Percentiles rank a stretch among this genome's conserved stretches.
Evolutionary conservation across 148 eudicot genomes (phyloP).

Genomic region (Fagopyrum homotropicum): DNA sequence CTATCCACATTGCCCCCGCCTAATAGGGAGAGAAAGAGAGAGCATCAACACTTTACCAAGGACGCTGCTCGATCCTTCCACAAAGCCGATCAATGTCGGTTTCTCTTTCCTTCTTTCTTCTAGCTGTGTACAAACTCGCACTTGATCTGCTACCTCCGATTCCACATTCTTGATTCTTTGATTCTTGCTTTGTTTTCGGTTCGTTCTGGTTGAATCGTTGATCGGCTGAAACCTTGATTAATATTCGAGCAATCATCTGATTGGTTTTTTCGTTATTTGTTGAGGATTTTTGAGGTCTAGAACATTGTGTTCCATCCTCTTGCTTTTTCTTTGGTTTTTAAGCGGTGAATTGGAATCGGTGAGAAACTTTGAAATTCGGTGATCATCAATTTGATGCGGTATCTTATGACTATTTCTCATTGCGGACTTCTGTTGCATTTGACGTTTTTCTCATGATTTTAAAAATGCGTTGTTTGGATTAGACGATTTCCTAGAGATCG

Average conservation of each 20-base stretch:
- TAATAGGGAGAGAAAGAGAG: background rate
- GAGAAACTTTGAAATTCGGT: background rate
- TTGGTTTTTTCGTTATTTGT: background rate
- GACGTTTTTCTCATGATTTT: background rate
- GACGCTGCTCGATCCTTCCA: background rate
- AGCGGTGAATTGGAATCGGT: slow-evolving; percentile 5
- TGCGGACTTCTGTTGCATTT: slow-evolving; percentile 7
- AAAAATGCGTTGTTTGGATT: background rate
- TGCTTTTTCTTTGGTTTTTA: background rate
- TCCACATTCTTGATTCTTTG: background rate
- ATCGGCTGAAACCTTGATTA: background rate
- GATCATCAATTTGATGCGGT: background rate
- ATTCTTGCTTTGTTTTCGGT: background rate
- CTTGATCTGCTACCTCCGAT: background rate
- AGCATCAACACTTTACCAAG: slow-evolving; percentile 8
- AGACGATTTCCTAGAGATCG: background rate
- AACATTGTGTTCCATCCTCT: background rate
- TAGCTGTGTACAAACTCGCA: background rate
- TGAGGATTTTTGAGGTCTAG: background rate
- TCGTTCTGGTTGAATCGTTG: background rate
- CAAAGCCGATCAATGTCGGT: slow-evolving; percentile 15
- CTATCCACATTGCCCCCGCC: slow-evolving; percentile 11
- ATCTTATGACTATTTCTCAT: background rate
- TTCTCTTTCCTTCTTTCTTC: background rate
- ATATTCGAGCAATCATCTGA: background rate